phyloP scores from a whole-genome alignment of 208 protist genomes.

The Crithidia sp. region DNA sequence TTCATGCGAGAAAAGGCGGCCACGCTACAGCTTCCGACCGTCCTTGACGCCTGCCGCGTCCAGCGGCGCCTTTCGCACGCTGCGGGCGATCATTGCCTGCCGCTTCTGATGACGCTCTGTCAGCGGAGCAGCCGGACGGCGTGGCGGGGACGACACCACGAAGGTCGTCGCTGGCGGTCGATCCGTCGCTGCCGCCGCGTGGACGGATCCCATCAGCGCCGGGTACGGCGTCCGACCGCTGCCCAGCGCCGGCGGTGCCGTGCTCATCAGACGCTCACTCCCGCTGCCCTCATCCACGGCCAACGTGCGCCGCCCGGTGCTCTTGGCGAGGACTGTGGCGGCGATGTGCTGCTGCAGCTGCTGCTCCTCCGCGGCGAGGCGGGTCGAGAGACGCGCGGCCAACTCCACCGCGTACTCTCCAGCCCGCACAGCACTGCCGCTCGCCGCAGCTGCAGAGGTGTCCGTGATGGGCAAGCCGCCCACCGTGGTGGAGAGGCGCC shows the following conservation, averaged over 20 bases:
- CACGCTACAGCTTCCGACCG: constrained; percentile 2
- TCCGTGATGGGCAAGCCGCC: constrained; percentile 4
- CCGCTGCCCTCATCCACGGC: neutral
- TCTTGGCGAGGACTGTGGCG: constrained; percentile 1
- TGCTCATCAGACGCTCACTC: neutral
- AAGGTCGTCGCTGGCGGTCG: constrained; percentile 7
- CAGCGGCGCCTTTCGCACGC: constrained; percentile 40
- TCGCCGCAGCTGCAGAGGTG: neutral
- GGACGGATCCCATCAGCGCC: constrained; percentile 20
- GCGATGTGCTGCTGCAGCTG: constrained; percentile 25
- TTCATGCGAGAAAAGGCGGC: neutral
- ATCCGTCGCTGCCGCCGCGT: constrained; percentile 17
- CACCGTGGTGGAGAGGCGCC: constrained; percentile 22
- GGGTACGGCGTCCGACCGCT: constrained; percentile 30
- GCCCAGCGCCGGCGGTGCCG: constrained; percentile 17
- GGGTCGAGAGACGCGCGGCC: constrained; percentile 21
- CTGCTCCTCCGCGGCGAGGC: constrained; percentile 25
- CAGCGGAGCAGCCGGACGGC: constrained; percentile 16
- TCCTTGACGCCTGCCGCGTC: neutral
- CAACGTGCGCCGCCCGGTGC: neutral
- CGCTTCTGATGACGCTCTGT: constrained; percentile 41
- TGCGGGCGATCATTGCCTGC: constrained; percentile 52
- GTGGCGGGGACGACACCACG: constrained; percentile 3
- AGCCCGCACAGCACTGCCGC: neutral
- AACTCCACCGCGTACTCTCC: constrained; percentile 16